phyloP scores from a whole-genome alignment of 1,284 basidiomycete species.

The Leccinum angustisporum region DNA sequence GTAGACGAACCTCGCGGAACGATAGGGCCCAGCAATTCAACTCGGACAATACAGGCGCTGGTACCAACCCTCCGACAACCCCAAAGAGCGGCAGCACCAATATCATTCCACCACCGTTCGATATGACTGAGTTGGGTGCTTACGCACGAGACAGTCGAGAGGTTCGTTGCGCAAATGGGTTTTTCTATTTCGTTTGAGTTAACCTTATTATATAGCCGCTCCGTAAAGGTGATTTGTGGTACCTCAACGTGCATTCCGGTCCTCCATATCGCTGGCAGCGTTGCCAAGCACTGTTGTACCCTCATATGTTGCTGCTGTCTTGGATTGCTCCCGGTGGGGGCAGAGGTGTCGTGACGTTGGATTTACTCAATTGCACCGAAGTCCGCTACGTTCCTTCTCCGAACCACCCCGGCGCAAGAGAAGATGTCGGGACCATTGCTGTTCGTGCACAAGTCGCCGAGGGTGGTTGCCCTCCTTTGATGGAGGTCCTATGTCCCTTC shows the following conservation, averaged over 20 bases:
- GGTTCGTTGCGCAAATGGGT: conserved; percentile 37
- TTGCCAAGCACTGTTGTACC: conserved; percentile 81
- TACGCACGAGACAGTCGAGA: conserved; percentile 45
- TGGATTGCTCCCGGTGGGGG: conserved; percentile 82
- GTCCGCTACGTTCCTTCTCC: conserved; percentile 79
- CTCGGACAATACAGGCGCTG: conserved; percentile 15
- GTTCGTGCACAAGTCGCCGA: conserved; percentile 60
- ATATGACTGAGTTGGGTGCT: conserved; percentile 45
- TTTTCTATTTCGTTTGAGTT: conserved; percentile 33
- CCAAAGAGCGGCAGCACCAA: conserved; percentile 33
- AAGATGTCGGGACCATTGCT: conserved; percentile 83
- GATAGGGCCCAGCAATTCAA: conserved; percentile 27
- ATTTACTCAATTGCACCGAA: conserved; percentile 79
- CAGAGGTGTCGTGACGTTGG: conserved; percentile 77
- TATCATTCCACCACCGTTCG: conserved; percentile 45
- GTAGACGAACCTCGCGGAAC: conserved; percentile 54
- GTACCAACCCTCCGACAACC: conserved; percentile 25
- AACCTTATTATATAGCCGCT: conserved; percentile 56
- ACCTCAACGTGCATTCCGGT: conserved; percentile 81
- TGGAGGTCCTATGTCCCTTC: conserved; percentile 81
- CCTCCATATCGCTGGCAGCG: conserved; percentile 82
- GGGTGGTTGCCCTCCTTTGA: conserved; percentile 45
- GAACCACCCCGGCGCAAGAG: conserved; percentile 70
- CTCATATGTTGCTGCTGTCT: conserved; percentile 74
- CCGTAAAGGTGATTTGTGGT: conserved; percentile 82